A percentile compares a stretch with the other conserved stretches of the same genome.
Evolutionary conservation across 1,139 yeast genomes (phyloP).

Genomic region (Candida tetrigidarum): DNA sequence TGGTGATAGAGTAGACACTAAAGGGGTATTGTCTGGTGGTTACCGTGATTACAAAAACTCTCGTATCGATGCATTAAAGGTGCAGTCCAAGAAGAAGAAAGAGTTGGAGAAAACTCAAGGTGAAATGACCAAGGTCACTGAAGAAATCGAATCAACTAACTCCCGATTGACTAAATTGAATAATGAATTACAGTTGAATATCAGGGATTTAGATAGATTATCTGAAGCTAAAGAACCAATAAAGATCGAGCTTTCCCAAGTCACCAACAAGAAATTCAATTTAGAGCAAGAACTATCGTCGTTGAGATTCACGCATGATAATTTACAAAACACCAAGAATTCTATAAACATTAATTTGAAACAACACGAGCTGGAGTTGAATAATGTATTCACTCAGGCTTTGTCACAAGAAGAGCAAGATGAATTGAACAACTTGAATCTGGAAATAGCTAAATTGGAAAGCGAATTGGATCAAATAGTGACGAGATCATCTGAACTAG

Average conservation of each 20-base stretch:
- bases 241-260: constrained; percentile 43
- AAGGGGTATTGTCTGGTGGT: constrained; percentile 91
- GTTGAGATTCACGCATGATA: constrained; percentile 21
- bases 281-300: constrained; percentile 47
- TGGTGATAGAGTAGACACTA: constrained; percentile 86
- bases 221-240: constrained; percentile 47
- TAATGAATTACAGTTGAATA: constrained; percentile 50
- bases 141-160: constrained; percentile 29
- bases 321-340: constrained; percentile 28
- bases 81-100: constrained; percentile 53
- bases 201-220: constrained; percentile 40
- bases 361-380: constrained; percentile 55
- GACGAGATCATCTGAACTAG: constrained; percentile 50
- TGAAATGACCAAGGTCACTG: constrained; percentile 25
- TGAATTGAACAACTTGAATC: constrained; percentile 42
- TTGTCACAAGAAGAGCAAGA: constrained; percentile 45
- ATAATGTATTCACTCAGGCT: constrained; percentile 56
- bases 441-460: constrained; percentile 45
- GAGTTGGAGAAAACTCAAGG: constrained; percentile 45
- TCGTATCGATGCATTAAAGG: constrained; percentile 69
- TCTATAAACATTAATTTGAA: constrained; percentile 33
- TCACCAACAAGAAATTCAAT: constrained; percentile 44
- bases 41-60: constrained; percentile 72
- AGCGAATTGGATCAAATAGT: constrained; percentile 45
- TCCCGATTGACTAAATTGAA: constrained; percentile 33